Conservation (phyloP, 2,329 filamentous ascomycete species). For the Berkeleyomyces basicola region DNA sequence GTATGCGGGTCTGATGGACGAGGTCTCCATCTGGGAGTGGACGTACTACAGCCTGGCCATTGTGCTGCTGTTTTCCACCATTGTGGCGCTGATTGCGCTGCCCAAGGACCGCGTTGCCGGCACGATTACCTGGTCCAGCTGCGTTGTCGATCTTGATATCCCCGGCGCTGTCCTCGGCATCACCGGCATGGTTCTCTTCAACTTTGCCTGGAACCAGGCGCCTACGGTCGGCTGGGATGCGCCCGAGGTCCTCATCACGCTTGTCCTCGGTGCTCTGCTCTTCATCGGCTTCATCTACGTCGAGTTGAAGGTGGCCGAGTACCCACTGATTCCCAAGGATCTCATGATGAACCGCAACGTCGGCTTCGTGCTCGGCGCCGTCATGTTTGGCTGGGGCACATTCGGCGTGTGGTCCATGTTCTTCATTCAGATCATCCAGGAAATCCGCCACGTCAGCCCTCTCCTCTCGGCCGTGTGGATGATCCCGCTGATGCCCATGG, state of each 20-base stretch:
- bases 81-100: constrained; percentile 21
- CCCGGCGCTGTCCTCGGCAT: constrained; percentile 30
- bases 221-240: constrained; percentile 40
- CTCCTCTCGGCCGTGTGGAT: constrained; percentile 30
- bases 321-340: constrained; percentile 41
- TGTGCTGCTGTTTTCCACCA: constrained; percentile 20
- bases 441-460: constrained; percentile 26
- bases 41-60: constrained; percentile 27
- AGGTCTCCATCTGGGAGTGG: constrained; percentile 31
- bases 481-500: constrained; percentile 27
- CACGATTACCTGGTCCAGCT: background rate
- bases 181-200: constrained; percentile 41
- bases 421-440: constrained; percentile 31
- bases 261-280: constrained; percentile 40
- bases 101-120: constrained; percentile 16
- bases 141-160: constrained; percentile 22
- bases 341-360: constrained; percentile 22
- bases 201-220: constrained; percentile 52
- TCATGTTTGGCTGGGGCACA: constrained; percentile 36
- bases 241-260: constrained; percentile 36
- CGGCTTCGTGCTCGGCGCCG: constrained; percentile 31
- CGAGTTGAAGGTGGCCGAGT: constrained; percentile 28
- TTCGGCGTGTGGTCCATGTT: constrained; percentile 41
- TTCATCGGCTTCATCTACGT: constrained; percentile 39
- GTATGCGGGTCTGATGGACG: constrained; percentile 25